Evolutionary conservation across 2,329 filamentous ascomycete species (phyloP).

Genomic region (Epichloe sibirici): DNA sequence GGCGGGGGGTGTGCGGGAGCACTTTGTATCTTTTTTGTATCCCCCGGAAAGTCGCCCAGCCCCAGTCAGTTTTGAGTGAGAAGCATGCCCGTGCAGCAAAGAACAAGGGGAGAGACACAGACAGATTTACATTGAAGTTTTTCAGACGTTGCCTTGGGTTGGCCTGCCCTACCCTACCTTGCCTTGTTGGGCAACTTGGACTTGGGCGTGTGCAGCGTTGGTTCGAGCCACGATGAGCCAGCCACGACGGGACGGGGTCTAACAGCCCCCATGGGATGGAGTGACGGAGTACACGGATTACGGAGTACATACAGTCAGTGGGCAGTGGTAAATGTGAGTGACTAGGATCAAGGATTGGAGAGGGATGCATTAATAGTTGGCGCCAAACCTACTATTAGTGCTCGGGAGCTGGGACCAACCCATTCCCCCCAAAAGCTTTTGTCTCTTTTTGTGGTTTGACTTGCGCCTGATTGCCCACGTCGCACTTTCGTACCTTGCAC

Average conservation of each 20-base stretch:
- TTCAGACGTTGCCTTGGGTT: not conserved
- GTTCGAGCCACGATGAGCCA: slow-evolving; percentile 5
- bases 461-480: not conserved
- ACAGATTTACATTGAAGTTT: not conserved
- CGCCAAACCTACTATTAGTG: too few relatives aligned
- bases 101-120: slow-evolving; percentile 1
- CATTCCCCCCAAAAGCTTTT: not conserved
- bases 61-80: not conserved
- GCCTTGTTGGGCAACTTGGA: not conserved
- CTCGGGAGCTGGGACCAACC: too few relatives aligned
- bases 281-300: too few relatives aligned
- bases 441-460: not conserved
- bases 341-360: not conserved
- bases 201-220: not conserved
- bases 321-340: too few relatives aligned
- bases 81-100: not conserved
- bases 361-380: too few relatives aligned
- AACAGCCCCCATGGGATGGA: too few relatives aligned
- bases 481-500: too few relatives aligned
- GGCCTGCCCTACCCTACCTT: not conserved
- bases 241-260: not conserved
- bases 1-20: slow-evolving; percentile 5
- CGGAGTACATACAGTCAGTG: too few relatives aligned
- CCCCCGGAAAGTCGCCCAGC: not conserved
- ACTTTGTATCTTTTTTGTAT: not conserved